Base-by-base conservation (phyloP, 805 yeast species). In the Spathaspora sp. region DNA sequence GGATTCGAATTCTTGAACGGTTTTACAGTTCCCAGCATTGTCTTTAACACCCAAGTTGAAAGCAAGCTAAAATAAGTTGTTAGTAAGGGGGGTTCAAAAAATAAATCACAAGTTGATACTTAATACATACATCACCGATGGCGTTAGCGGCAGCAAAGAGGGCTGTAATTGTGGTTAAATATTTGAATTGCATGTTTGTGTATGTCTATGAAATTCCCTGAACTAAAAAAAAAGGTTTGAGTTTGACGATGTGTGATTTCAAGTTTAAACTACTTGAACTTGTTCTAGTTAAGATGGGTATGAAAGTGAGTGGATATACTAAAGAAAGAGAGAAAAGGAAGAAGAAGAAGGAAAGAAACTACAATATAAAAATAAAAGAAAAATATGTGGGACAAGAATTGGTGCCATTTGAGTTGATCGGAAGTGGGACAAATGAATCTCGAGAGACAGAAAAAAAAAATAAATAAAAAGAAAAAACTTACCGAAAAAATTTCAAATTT, bases 41-140 rank as follows among this genome's bases (percentile, higher is more conserved):
- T 84, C 83, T 72, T 88, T 74, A 60, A 87, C 96, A 71, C 97
- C 97, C 55, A 91, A 73, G 79, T 89, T 86, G 78, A 92, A 85
- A 54, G 92, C 96, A 57, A 91, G 77, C 73, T 77, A 51, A 11
- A 52, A 39, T 11, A 35, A 51, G 54, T 59, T 48, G 50, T 48
- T 55, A 55, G 58, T 54, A 57, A 11, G 14, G 8, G 3, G 3
- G 17, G 3, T 11, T 35, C 40, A 7, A 35, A 35, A 6, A 35
- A 3, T 10, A 29, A 35, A 35, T 3, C 40, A 35, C 4, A 16
- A 35, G 8, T 9, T 18, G 3, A 11, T 20, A n/a, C 12, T 14
- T 11, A 16, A 47, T 55, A 67, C 73, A 54, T 72, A 73, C 78
- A 48, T 79, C 81, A 60, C 89, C 90, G 42, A 80, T 64, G 57